Base-by-base conservation (phyloP, 345 rosid species). In the Bretschneidera sinensis region DNA sequence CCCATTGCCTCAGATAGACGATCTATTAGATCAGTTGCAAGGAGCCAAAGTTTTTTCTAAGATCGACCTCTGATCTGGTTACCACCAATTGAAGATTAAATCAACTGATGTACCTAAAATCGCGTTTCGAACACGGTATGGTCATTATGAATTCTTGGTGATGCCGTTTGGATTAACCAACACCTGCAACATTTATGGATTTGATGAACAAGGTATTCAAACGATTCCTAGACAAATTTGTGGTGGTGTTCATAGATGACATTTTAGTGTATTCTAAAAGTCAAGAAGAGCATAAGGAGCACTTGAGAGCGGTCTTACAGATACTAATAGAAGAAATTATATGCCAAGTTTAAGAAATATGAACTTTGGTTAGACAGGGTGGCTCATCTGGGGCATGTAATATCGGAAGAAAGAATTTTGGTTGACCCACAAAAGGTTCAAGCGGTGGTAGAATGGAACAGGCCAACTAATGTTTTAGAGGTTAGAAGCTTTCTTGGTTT, bases 401-500 rank as follows among this genome's bases (percentile, higher is more conserved):
- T 31, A 4, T 4, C 35, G 4, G 35, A 9, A 4, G 35, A 31
- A 31, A 9, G 35, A 4, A 31, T 31, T 31, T 31, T 9, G 6
- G 9, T 31, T 4, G 35, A 31, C 35, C 35, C 35, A 4, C 9
- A 4, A 4, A 31, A 31, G 5, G 16, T 63, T 4, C 13, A 43
- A n/a, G 35, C 7, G 2, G 9, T 17, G 5, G 14, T 39, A 21
- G 22, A 24, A 17, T 63, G 53, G 43, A 53, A 17, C 1, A 10
- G 15, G 34, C 59, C 51, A 1, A 34, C 17, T 0, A 53, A 21
- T 52, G 33, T 24, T 0, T 43, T 2, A 6, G 43, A 63, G 17
- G 62, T 65, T 17, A 11, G 49, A 10, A 55, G 48, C 47, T 65
- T 65, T 24, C 33, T 55, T 9, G 53, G 68, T n/a, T 17, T 64